phyloP scores from a whole-genome alignment of 495 filamentous ascomycete genomes.

The Podospora comata region DNA sequence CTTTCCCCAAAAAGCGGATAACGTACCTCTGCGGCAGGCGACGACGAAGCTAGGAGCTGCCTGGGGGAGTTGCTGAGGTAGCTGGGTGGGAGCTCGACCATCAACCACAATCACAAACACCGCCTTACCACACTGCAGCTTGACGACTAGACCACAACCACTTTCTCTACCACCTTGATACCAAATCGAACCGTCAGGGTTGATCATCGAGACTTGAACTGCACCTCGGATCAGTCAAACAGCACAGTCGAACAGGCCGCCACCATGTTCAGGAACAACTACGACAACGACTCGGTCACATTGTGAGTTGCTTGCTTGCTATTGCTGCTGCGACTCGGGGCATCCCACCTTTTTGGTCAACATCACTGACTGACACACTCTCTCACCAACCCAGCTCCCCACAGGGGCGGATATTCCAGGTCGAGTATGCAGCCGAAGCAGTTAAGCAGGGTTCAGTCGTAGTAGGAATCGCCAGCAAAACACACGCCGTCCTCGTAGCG shows the following conservation, averaged over 20 bases:
- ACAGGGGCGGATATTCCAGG: conserved; percentile 98
- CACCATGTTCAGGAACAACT: conserved; percentile 99
- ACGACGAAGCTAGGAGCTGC: conserved; percentile 40
- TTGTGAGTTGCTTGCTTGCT: conserved; percentile 62
- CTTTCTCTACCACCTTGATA: background rate
- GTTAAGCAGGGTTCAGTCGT: conserved; percentile 99
- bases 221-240: background rate
- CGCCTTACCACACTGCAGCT: conserved; percentile 13
- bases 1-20: conserved; percentile 10
- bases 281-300: conserved; percentile 99
- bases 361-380: conserved; percentile 17
- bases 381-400: conserved; percentile 65
- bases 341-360: background rate
- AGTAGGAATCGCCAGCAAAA: conserved; percentile 94
- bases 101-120: conserved; percentile 17
- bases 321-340: conserved; percentile 7
- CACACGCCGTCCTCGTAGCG: conserved; percentile 92
- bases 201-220: background rate
- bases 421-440: conserved; percentile 97
- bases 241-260: conserved; percentile 6
- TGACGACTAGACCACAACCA: conserved; percentile 6
- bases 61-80: conserved; percentile 21
- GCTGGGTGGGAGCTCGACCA: conserved; percentile 12
- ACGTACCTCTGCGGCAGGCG: conserved; percentile 21
- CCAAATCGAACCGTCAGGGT: background rate